Conservation (phyloP, 805 yeast species). For the Nakazawaea molendinolei region DNA sequence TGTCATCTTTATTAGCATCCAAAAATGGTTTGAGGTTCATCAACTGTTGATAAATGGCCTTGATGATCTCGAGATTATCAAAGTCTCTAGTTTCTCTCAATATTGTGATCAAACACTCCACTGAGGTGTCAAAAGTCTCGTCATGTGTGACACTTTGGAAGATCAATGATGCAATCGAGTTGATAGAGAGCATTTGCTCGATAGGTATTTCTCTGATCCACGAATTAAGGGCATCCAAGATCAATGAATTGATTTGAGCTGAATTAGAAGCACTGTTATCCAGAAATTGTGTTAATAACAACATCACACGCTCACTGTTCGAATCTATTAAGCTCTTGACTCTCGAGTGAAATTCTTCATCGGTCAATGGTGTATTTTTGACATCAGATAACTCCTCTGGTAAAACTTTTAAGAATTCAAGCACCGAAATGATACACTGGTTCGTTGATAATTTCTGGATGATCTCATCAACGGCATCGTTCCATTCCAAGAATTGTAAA, state of each 20-base stretch:
- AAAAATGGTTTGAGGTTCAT: slow-evolving; percentile 51
- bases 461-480: slow-evolving; percentile 61
- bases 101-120: slow-evolving; percentile 81
- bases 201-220: slow-evolving; percentile 90
- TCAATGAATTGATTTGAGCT: slow-evolving; percentile 31
- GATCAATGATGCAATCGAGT: slow-evolving; percentile 61
- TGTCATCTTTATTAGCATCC: slow-evolving; percentile 45
- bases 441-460: slow-evolving; percentile 37
- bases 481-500: slow-evolving; percentile 73
- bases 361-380: slow-evolving; percentile 70
- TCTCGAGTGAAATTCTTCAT: slow-evolving; percentile 68
- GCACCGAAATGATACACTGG: slow-evolving; percentile 37
- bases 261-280: slow-evolving; percentile 20
- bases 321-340: slow-evolving; percentile 54
- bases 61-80: slow-evolving; percentile 53
- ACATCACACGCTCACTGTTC: slow-evolving; percentile 64
- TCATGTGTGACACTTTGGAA: slow-evolving; percentile 54
- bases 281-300: slow-evolving; percentile 50
- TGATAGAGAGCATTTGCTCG: slow-evolving; percentile 53
- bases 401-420: slow-evolving; percentile 77
- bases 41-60: slow-evolving; percentile 63
- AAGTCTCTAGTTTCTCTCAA: slow-evolving; percentile 77
- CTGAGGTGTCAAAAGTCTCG: slow-evolving; percentile 73
- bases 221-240: slow-evolving; percentile 73
- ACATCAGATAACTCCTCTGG: slow-evolving; percentile 88